Evolutionary conservation across 2,329 filamentous ascomycete species (phyloP).

Genomic region (Metarhizium anisopliae): DNA sequence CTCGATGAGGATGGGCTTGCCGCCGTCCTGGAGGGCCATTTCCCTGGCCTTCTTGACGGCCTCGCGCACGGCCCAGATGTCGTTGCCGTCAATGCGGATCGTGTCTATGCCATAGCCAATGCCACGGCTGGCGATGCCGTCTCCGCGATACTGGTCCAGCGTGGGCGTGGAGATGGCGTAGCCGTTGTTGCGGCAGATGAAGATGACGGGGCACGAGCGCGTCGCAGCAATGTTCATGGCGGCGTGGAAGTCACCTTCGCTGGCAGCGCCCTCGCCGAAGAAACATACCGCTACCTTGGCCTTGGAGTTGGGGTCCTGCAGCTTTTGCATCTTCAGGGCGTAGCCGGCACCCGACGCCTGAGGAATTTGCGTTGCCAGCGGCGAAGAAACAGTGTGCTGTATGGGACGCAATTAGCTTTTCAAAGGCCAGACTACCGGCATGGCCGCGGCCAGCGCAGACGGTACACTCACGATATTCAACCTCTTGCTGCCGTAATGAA

Average conservation of each 20-base stretch:
- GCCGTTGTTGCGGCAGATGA: conserved; percentile 88
- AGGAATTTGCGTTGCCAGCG: conserved; percentile 80
- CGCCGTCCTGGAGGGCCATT: conserved; percentile 72
- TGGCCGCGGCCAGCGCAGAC: neutral
- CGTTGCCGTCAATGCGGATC: conserved; percentile 87
- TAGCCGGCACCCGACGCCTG: conserved; percentile 84
- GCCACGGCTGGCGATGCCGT: conserved; percentile 80
- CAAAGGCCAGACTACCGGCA: no score
- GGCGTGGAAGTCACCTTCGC: conserved; percentile 86
- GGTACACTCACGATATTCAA: conserved; percentile 63
- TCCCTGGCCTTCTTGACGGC: conserved; percentile 68
- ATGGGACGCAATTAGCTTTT: neutral
- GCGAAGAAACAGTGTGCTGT: conserved; percentile 74
- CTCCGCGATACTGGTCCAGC: conserved; percentile 81
- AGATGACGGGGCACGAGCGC: conserved; percentile 75
- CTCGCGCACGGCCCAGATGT: conserved; percentile 80
- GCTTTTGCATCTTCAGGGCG: conserved; percentile 71
- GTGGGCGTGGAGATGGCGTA: conserved; percentile 88
- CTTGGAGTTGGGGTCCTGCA: conserved; percentile 59
- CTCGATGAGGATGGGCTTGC: conserved; percentile 78
- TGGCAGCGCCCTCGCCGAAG: conserved; percentile 85
- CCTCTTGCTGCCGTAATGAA: conserved; percentile 82
- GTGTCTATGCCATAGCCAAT: conserved; percentile 92
- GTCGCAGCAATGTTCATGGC: conserved; percentile 88
- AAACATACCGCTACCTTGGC: conserved; percentile 70